Percentiles rank a stretch among this genome's conserved stretches.
These are phyloP conservation scores for Cordia subcordata DNA, from an alignment of 257 asterid genomes.

Conservation along the genomic window DNA sequence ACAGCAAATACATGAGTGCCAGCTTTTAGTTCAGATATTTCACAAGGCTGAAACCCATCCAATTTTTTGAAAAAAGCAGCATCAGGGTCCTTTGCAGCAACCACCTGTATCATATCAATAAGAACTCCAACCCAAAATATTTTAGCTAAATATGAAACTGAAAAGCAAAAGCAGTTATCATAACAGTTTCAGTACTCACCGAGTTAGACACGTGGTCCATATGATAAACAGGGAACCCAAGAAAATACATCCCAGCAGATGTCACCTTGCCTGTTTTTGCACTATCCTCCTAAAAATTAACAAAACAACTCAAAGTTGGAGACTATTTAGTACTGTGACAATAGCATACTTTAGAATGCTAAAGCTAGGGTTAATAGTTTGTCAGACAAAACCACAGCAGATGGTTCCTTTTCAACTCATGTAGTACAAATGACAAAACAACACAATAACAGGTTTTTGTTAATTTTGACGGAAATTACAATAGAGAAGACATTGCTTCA, in stretches of 20 bases:
- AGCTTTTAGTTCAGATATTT: conserved; percentile 76
- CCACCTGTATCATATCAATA: conserved; percentile 27
- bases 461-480: too few relatives aligned
- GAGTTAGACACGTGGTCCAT: conserved; percentile 70
- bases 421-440: too few relatives aligned
- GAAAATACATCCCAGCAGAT: conserved; percentile 90
- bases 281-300: conserved; percentile 75
- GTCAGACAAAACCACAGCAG: too few relatives aligned
- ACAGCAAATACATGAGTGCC: conserved; percentile 90
- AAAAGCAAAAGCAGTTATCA: not conserved
- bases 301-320: too few relatives aligned
- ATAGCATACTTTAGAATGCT: too few relatives aligned
- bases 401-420: too few relatives aligned
- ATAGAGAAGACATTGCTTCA: too few relatives aligned
- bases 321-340: too few relatives aligned
- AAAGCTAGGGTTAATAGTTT: too few relatives aligned
- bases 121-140: not conserved
- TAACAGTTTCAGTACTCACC: conserved; percentile 33
- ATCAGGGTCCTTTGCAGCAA: conserved; percentile 81
- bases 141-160: conserved; percentile 6
- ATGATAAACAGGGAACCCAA: conserved; percentile 87
- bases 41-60: conserved; percentile 97
- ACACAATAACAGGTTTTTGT: too few relatives aligned
- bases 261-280: conserved; percentile 78
- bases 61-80: conserved; percentile 89